Evolutionary conservation across 805 yeast species (phyloP).

Genomic region (Novakomyces olei): DNA sequence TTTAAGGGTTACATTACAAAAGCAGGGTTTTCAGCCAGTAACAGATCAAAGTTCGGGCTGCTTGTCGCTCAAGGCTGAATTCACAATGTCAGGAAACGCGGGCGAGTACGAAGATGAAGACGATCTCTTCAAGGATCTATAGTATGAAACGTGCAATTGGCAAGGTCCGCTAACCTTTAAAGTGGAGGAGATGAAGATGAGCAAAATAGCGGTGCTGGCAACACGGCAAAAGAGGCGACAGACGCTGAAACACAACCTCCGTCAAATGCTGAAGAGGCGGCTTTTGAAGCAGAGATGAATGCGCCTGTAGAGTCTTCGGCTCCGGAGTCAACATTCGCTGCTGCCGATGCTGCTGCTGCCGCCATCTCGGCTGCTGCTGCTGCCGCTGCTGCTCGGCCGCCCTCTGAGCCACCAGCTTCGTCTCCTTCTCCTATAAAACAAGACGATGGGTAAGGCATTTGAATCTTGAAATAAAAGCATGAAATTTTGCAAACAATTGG

Average conservation of each 20-base stretch:
- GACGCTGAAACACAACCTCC: slow-evolving; percentile 10
- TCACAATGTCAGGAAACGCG: neutral
- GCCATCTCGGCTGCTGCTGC: neutral
- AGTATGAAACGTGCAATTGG: slow-evolving; percentile 9
- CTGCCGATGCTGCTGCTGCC: neutral
- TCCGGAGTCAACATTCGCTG: neutral
- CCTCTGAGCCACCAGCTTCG: neutral
- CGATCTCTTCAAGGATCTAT: slow-evolving; percentile 7
- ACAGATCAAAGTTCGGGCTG: neutral
- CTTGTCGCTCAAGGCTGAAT: neutral
- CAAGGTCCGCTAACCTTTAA: neutral
- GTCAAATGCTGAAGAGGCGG: neutral
- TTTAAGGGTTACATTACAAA: too few relatives aligned
- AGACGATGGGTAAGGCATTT: too few relatives aligned
- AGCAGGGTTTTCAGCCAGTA: neutral
- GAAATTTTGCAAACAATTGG: too few relatives aligned
- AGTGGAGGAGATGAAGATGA: slow-evolving; percentile 16
- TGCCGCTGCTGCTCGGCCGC: neutral
- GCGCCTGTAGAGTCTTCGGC: neutral
- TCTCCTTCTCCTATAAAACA: too few relatives aligned
- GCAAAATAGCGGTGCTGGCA: slow-evolving; percentile 6
- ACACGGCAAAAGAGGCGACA: slow-evolving; percentile 15
- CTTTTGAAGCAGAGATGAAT: neutral
- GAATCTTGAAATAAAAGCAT: too few relatives aligned
- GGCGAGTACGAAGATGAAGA: slow-evolving; percentile 6